These are phyloP conservation scores for Aspergillus quadricinctus DNA, from an alignment of 2,329 filamentous ascomycete species.

Conservation along the genomic window DNA sequence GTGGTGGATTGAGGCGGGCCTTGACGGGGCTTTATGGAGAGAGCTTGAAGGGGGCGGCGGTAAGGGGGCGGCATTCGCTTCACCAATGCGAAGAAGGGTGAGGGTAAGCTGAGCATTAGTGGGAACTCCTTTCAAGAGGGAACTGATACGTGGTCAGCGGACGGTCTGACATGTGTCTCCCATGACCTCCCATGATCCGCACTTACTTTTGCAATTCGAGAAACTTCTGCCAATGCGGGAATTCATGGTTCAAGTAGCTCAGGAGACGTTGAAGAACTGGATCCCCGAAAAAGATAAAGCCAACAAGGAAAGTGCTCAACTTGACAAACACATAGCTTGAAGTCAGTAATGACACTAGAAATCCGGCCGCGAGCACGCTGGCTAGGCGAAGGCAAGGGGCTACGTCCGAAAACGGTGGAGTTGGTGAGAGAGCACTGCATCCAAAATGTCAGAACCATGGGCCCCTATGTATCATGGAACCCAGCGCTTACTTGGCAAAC, in stretches of 20 bases:
- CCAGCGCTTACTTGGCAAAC: constrained; percentile 51
- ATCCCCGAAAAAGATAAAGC: constrained; percentile 75
- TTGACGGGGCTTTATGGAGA: constrained; percentile 43
- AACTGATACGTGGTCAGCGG: constrained; percentile 38
- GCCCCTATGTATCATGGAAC: not conserved
- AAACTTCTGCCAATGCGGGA: constrained; percentile 71
- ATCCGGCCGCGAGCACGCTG: constrained; percentile 48
- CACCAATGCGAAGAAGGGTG: constrained; percentile 75
- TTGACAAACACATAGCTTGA: constrained; percentile 62
- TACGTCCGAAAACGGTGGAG: constrained; percentile 56
- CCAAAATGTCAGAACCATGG: constrained; percentile 1
- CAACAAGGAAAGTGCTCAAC: constrained; percentile 60
- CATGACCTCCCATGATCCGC: too few relatives aligned
- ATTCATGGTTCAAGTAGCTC: constrained; percentile 43
- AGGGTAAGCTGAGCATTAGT: constrained; percentile 82
- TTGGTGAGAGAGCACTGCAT: constrained; percentile 56
- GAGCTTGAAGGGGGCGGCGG: constrained; percentile 54
- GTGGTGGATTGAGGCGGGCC: constrained; percentile 50
- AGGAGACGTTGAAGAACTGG: constrained; percentile 63
- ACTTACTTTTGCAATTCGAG: constrained; percentile 63
- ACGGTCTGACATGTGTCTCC: not conserved
- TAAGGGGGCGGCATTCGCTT: constrained; percentile 73
- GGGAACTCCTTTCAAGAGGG: constrained; percentile 73
- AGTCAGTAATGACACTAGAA: constrained; percentile 51
- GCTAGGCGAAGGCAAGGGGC: constrained; percentile 54